Evolutionary conservation across 1,284 basidiomycete species (phyloP).

Genomic region (Fistulinella cinereoalba): DNA sequence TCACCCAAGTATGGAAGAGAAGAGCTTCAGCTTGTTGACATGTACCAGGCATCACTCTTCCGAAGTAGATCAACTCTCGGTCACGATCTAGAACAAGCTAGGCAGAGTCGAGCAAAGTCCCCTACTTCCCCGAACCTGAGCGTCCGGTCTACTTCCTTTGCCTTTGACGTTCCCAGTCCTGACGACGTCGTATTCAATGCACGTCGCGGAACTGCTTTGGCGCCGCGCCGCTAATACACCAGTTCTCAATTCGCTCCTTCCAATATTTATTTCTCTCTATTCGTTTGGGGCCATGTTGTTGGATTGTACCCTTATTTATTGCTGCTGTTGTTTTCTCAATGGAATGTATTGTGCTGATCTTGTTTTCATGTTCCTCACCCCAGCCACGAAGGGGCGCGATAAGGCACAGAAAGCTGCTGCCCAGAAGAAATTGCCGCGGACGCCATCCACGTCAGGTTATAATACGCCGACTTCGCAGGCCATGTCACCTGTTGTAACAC

Average conservation of each 20-base stretch:
- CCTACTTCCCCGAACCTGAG: slow-evolving; percentile 23
- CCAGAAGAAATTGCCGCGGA: slow-evolving; percentile 42
- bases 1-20: slow-evolving; percentile 34
- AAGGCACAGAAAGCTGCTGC: slow-evolving; percentile 59
- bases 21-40: slow-evolving; percentile 27
- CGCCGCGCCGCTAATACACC: slow-evolving; percentile 36
- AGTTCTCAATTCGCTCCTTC: slow-evolving; percentile 19
- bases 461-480: slow-evolving; percentile 42
- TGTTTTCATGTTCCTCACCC: slow-evolving; percentile 39
- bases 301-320: slow-evolving; percentile 39
- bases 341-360: slow-evolving; percentile 39
- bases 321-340: slow-evolving; percentile 35
- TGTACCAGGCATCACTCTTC: slow-evolving; percentile 31
- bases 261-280: slow-evolving; percentile 25
- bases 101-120: slow-evolving; percentile 6
- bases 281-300: slow-evolving; percentile 36
- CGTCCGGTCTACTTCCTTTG: slow-evolving; percentile 44
- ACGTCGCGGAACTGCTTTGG: slow-evolving; percentile 68
- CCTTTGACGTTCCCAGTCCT: slow-evolving; percentile 82
- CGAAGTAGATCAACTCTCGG: slow-evolving; percentile 33
- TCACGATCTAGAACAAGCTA: slow-evolving; percentile 10
- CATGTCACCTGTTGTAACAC: slow-evolving; percentile 39
- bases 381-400: slow-evolving; percentile 75
- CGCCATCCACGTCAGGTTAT: slow-evolving; percentile 31
- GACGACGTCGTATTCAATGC: slow-evolving; percentile 82